Percentiles rank a stretch among this genome's conserved stretches.
Conservation (phyloP, 495 filamentous ascomycete species). For the Trichoderma virens region DNA sequence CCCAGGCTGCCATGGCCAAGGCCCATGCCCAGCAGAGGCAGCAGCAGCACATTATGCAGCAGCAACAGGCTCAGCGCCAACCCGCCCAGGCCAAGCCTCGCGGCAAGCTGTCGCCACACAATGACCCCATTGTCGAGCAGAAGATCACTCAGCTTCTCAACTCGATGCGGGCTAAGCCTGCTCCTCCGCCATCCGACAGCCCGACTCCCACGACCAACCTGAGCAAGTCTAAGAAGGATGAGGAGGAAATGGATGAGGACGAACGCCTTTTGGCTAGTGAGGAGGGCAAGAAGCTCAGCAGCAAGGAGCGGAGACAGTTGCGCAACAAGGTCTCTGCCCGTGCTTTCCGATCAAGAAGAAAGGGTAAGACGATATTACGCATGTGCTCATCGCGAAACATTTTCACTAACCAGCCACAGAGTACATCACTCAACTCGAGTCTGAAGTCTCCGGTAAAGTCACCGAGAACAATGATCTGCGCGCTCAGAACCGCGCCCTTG, state of each 20-base stretch:
- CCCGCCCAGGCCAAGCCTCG: constrained; percentile 35
- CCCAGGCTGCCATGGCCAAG: constrained; percentile 76
- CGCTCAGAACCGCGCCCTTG: constrained; percentile 61
- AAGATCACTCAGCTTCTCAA: constrained; percentile 77
- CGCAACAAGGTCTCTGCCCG: constrained; percentile 97
- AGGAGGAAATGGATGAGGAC: constrained; percentile 98
- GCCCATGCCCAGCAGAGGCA: constrained; percentile 65
- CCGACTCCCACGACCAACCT: constrained; percentile 50
- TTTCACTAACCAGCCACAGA: constrained; percentile 55
- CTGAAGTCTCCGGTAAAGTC: constrained; percentile 64
- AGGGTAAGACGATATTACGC: constrained; percentile 56
- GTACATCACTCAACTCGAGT: constrained; percentile 90
- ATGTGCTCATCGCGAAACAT: constrained; percentile 14
- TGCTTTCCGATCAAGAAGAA: constrained; percentile 89
- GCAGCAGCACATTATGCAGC: constrained; percentile 34
- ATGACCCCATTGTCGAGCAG: constrained; percentile 69
- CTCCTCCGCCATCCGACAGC: constrained; percentile 36
- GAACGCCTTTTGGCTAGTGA: constrained; percentile 88
- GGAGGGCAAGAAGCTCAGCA: constrained; percentile 93
- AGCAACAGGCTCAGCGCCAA: constrained; percentile 31
- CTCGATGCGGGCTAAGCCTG: constrained; percentile 65
- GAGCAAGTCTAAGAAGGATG: constrained; percentile 63
- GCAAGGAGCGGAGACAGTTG: constrained; percentile 87
- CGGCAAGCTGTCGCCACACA: constrained; percentile 38
- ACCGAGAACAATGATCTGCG: constrained; percentile 66